Base-by-base conservation (phyloP, 192 early-diverging fungal genomes). In the Backusella circina region DNA sequence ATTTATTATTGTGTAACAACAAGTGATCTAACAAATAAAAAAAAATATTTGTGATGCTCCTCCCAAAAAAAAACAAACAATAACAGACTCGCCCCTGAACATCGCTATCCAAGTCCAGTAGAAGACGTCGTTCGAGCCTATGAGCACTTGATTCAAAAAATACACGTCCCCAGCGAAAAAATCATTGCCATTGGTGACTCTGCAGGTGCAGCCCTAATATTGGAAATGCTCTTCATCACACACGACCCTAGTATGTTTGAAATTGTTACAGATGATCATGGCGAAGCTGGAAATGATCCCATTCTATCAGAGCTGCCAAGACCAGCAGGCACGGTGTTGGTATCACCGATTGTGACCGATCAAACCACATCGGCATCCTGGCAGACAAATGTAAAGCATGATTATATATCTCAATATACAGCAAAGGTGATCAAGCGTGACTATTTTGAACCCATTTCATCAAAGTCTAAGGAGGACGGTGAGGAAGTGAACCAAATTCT, bases 401-500 rank as follows among this genome's bases (percentile, higher is more conserved):
- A 83, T 44, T 83, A 71, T 70, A 77, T 83, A 31, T 66, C 78
- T 21, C 78, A 80, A 32, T 70, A 79, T 31, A 79, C 82, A 5
- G 82, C 82, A 38, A 83, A 80, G 39, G 82, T 83, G n/a, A 79
- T 83, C 65, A 76, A 77, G n/a, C 61, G 78, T 65, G 82, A 83
- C 30, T 83, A 83, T 30, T 73, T 80, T 51, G 69, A 75, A 26
- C 73, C 78, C n/a, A 47, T 71, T 23, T 23, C 26, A 7, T 36
- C n/a, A 28, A 44, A 61, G 21, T 8, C 15, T 16, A 44, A 35
- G 5, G 67, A 70, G 28, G 47, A 47, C 8, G 41, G 32, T 10
- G 44, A 67, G 18, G 66, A 69, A 36, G 38, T 65, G 9, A 74
- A 67, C 32, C 74, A 70, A 10, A 51, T 83, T 26, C 51, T 83